Base-by-base conservation (phyloP, 1,139 yeast species). In the Yamadazyma epiphylla region DNA sequence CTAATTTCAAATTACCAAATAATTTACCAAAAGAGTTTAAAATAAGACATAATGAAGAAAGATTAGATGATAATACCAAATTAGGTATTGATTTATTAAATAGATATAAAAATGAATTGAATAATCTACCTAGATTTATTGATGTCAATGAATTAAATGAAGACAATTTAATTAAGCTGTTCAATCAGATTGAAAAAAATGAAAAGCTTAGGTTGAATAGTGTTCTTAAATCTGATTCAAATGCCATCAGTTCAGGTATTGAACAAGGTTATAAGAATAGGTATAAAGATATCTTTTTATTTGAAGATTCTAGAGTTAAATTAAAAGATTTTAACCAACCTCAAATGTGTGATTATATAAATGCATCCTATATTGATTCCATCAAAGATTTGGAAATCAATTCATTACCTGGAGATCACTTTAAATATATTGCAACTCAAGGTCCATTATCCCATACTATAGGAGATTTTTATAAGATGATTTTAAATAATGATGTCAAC, bases 231-330 rank as follows among this genome's bases (percentile, higher is more conserved):
- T 27, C 46, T 6, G 37, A 38, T 12, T 38, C 29, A 8, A 24
- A 30, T 12, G 60, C 61, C 8, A 58, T 67, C 24, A 59, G 64
- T 39, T 43, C 58, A 16, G 95, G 94, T 2, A 74, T 85, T 31
- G 94, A 85, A 51, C 70, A 71, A 36, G 94, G 94, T 11, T 64
- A 69, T 41, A 79, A 85, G 51, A 86, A 86, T 54, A 58, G 95
- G 35, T 86, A 86, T 58, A 78, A 83, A 39, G 88, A 86, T 51
- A 82, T 86, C 29, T 70, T 84, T 45, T 81, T 94, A n/a, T 86
- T 76, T 53, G 91, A 83, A 43, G 88, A 83, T 47, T 74, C 91
- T 9, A 62, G 95, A 36, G 95, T 87, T 12, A 72, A 69, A 39
- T 58, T 55, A 43, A 54, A 33, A 35, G 54, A 56, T 30, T 36